Evolutionary conservation across 768 basidiomycete species (phyloP), one percentile per base, ranked within the genome.

Genomic region (Fistulinella prunicolor): DNA sequence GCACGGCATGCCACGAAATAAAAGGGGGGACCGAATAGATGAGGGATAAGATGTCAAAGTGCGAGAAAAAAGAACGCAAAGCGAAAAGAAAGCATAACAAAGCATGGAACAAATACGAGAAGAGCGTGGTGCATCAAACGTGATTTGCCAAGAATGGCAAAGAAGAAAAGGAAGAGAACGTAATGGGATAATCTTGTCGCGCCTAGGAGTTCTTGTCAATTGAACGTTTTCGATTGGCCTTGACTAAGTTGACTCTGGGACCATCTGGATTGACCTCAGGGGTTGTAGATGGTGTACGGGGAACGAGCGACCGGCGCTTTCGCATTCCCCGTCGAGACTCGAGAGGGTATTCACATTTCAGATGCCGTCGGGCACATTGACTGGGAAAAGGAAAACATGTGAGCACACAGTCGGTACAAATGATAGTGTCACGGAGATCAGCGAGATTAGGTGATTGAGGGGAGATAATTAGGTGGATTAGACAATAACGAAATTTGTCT

Each of bases 291-390:
- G 58, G 54, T 17, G 54, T 58, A 19, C 67, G 63, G 16, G 65
- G 67, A 28, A 69, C 30, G 32, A 69, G 59, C 69, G 69, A 64
- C 62, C 57, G 38, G 65, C 70, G 65, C 58, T 69, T 70, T 42
- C 82, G 74, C 75, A 84, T 80, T 9, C 86, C 86, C 16, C 86
- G 75, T 29, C 83, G 74, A 56, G 84, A 86, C 63, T 84, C 83
- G 6, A 72, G 65, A 1, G 86, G 86, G 55, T 85, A 88, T 58
- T 83, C 83, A 62, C 86, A 89, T 47, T 73, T 78, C 40, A 87
- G 77, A 24, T 79, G 78, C 21, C 86, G 80, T 35, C 84, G 75
- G 42, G 79, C 79, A 59, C 86, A 89, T 71, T 89, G 86, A 64
- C 86, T 89, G 61, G 41, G 49, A 54, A 59, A 55, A 62, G 38